Conservation (phyloP, 495 filamentous ascomycete species). For the Tuber aestivum region DNA sequence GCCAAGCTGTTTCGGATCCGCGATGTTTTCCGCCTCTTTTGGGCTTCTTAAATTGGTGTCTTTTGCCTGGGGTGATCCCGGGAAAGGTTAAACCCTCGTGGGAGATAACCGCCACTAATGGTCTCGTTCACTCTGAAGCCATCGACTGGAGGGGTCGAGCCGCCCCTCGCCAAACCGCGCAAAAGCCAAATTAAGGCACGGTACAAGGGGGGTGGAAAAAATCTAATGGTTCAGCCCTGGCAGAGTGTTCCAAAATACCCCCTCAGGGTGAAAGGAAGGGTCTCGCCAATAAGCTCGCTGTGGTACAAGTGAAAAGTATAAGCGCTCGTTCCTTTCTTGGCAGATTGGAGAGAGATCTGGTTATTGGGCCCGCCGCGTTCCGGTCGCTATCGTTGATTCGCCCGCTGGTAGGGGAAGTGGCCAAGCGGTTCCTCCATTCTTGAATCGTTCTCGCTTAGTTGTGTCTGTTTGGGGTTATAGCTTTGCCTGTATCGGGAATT, state of each 20-base stretch:
- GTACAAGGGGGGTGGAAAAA: neutral
- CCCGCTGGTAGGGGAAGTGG: neutral
- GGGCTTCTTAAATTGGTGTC: neutral
- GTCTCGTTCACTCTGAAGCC: neutral
- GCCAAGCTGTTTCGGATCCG: neutral
- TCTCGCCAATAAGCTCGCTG: neutral
- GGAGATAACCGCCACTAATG: constrained; percentile 1
- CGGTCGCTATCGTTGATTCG: neutral
- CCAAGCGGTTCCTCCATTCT: neutral
- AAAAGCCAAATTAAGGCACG: neutral
- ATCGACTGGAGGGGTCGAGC: neutral
- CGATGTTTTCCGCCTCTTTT: neutral
- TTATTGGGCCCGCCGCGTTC: neutral
- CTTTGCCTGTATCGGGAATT: neutral
- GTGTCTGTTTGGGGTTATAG: neutral
- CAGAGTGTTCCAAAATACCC: neutral
- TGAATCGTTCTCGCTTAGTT: neutral
- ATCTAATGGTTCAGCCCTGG: neutral
- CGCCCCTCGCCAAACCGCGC: neutral
- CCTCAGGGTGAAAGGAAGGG: neutral
- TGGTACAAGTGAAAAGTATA: neutral
- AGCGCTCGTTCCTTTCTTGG: neutral
- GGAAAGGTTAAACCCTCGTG: neutral
- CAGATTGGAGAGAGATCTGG: neutral
- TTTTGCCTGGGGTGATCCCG: neutral